A percentile compares a stretch with the other conserved stretches of the same genome.
These are phyloP conservation scores for Penicillium lagena DNA, from an alignment of 495 filamentous ascomycete genomes.

Conservation along the genomic window DNA sequence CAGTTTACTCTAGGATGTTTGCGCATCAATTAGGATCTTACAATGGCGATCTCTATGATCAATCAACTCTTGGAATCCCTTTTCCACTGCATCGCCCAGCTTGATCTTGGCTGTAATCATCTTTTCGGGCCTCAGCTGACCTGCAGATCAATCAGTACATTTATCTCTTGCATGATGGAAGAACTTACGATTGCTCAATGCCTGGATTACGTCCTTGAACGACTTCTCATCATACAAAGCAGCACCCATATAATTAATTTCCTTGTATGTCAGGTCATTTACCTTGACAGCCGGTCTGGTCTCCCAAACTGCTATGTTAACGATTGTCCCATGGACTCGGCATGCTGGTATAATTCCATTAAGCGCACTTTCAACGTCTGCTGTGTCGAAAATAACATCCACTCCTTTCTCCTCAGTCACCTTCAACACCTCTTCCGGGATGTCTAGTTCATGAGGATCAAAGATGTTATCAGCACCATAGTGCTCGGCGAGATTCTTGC, in stretches of 20 bases:
- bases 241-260: conserved; percentile 43
- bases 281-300: conserved; percentile 38
- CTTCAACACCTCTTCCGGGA: conserved; percentile 36
- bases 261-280: conserved; percentile 41
- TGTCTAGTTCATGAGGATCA: conserved; percentile 48
- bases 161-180: not conserved
- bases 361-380: conserved; percentile 48
- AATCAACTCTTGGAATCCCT: conserved; percentile 50
- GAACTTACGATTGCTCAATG: conserved; percentile 39
- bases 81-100: conserved; percentile 49
- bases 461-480: conserved; percentile 51
- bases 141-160: conserved; percentile 14
- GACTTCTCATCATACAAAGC: conserved; percentile 49
- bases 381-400: conserved; percentile 52
- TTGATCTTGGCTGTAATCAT: conserved; percentile 55
- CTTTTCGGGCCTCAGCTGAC: conserved; percentile 42
- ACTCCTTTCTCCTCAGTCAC: conserved; percentile 44
- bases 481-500: conserved; percentile 41
- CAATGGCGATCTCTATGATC: conserved; percentile 51
- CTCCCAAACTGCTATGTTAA: conserved; percentile 61
- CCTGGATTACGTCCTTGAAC: conserved; percentile 48
- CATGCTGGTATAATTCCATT: conserved; percentile 42
- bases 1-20: not conserved
- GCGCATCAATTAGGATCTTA: conserved; percentile 24
- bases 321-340: conserved; percentile 47